Conservation (phyloP, 331 rosid species). For the Arachis monticola region DNA sequence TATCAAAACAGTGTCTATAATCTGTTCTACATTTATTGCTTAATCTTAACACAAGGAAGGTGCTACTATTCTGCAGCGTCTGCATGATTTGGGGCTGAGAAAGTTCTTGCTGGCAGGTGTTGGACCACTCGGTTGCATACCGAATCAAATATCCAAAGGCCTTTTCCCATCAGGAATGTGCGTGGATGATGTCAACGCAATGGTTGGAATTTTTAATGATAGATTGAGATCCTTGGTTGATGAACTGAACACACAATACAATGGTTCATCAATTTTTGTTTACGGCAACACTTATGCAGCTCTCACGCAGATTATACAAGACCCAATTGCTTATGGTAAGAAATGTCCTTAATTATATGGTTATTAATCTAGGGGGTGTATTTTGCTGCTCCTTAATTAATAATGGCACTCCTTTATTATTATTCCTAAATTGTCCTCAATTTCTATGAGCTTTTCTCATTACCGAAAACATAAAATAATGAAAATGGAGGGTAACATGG, state of each 20-base stretch:
- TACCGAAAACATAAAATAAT: too few relatives aligned
- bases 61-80: constrained; percentile 11
- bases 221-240: constrained; percentile 46
- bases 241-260: constrained; percentile 25
- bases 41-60: neutral
- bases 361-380: too few relatives aligned
- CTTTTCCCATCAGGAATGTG: constrained; percentile 33
- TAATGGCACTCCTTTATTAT: too few relatives aligned
- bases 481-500: too few relatives aligned
- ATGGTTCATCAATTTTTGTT: constrained; percentile 35
- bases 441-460: too few relatives aligned
- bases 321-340: constrained; percentile 36
- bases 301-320: constrained; percentile 16
- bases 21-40: neutral
- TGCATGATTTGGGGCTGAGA: constrained; percentile 44
- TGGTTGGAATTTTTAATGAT: constrained; percentile 36
- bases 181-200: constrained; percentile 3
- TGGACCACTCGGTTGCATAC: constrained; percentile 55
- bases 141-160: constrained; percentile 37
- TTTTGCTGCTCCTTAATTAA: too few relatives aligned
- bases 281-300: constrained; percentile 34
- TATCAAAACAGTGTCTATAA: neutral
- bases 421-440: too few relatives aligned
- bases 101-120: constrained; percentile 42
- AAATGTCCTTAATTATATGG: neutral